phyloP scores from a whole-genome alignment of 2,329 filamentous ascomycete genomes.

The Aureobasidium subglaciale region DNA sequence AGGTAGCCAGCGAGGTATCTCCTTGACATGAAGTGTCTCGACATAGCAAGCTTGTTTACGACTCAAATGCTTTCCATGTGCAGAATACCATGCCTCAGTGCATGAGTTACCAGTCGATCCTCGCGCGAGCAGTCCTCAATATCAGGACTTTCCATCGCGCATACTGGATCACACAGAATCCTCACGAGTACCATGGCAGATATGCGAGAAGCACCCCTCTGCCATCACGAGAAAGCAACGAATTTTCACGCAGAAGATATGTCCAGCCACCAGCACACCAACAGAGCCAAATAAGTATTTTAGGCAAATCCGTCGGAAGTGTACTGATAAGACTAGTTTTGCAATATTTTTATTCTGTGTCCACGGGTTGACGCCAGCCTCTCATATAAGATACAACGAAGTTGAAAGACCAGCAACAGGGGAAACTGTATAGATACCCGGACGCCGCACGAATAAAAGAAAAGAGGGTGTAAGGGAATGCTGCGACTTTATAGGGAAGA shows the following conservation, averaged over 20 bases:
- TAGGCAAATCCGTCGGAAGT: conserved; percentile 28
- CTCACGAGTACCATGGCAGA: background rate
- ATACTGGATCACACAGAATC: no score
- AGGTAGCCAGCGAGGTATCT: no score
- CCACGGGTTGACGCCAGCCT: conserved; percentile 27
- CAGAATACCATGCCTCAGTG: no score
- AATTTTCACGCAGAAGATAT: no score
- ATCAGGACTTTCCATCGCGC: background rate
- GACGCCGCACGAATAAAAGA: conserved; percentile 29
- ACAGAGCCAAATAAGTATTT: conserved; percentile 25
- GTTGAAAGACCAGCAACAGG: conserved; percentile 28
- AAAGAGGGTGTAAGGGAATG: conserved; percentile 9
- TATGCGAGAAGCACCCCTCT: background rate
- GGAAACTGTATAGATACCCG: conserved; percentile 26
- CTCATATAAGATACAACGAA: conserved; percentile 21
- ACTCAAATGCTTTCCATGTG: no score
- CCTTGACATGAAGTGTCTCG: no score
- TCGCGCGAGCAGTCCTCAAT: background rate
- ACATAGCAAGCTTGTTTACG: no score
- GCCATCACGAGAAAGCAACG: no score
- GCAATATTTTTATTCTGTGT: conserved; percentile 31
- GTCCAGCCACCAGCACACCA: conserved; percentile 30
- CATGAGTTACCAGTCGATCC: no score
- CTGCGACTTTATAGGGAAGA: conserved; percentile 9
- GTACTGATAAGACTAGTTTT: conserved; percentile 24